These are phyloP conservation scores for Nitzschia putrida DNA, from an alignment of 108 stramenopile genomes.

Conservation along the genomic window DNA sequence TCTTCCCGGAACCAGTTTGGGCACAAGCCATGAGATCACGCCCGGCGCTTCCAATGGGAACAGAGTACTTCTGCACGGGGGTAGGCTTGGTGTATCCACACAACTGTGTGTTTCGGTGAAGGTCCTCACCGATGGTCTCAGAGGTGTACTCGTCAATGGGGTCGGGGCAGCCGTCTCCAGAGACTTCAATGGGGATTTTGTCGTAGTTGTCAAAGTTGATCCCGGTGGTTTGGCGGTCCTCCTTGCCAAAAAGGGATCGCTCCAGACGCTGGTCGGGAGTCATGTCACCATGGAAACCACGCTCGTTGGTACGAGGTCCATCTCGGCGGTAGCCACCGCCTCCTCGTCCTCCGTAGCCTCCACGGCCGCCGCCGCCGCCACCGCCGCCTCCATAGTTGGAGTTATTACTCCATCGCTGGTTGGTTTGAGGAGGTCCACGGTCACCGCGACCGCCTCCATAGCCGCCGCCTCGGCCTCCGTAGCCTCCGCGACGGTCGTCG, in stretches of 20 bases:
- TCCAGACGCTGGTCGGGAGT: conserved; percentile 76
- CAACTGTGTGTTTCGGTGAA: conserved; percentile 88
- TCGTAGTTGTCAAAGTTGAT: conserved; percentile 99
- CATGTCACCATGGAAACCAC: conserved; percentile 87
- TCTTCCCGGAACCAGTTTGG: conserved; percentile 96
- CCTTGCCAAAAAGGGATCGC: conserved; percentile 68
- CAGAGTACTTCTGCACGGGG: conserved; percentile 98
- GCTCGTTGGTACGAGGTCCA: conserved; percentile 55
- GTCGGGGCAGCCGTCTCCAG: conserved; percentile 83
- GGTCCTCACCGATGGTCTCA: conserved; percentile 89
- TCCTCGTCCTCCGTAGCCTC: conserved; percentile 44
- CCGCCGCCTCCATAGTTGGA: conserved; percentile 36
- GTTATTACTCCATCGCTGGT: conserved; percentile 55
- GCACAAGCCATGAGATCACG: conserved; percentile 98
- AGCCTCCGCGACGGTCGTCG: conserved; percentile 39
- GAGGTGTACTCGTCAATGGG: conserved; percentile 86
- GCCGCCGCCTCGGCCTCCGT: conserved; percentile 42
- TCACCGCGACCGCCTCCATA: conserved; percentile 25
- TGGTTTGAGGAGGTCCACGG: conserved; percentile 45
- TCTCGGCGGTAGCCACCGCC: conserved; percentile 33
- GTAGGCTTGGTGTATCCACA: conserved; percentile 95
- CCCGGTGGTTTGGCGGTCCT: conserved; percentile 92
- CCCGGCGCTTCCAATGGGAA: conserved; percentile 87
- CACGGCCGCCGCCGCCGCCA: conserved; percentile 36
- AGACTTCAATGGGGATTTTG: conserved; percentile 95